Base-by-base conservation (phyloP, 345 rosid species). In the Physaria fendleri region DNA sequence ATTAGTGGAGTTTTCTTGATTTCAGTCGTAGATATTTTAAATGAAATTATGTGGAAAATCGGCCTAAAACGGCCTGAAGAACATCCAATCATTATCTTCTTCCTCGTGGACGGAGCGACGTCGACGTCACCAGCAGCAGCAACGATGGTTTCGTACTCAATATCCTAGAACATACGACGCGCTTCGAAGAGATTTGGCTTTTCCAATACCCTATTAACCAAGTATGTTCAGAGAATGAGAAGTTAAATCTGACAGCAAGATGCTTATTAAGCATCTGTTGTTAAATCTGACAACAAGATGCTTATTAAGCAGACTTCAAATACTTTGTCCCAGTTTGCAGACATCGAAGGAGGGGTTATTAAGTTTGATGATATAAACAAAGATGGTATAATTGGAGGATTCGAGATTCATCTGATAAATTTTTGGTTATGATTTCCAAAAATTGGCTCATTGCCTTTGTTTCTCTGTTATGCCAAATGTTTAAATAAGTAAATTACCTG, bases 111-210 rank as follows among this genome's bases (percentile, higher is more conserved):
- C n/a, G n/a, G n/a, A n/a, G n/a, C n/a, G n/a, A n/a, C n/a, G n/a
- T n/a, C n/a, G n/a, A n/a, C n/a, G n/a, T n/a, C n/a, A n/a, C n/a
- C n/a, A n/a, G n/a, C n/a, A n/a, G n/a, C n/a, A n/a, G n/a, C n/a
- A n/a, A n/a, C 0, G 71, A 72, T 1, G 87, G 74, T 32, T 85
- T 71, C 37, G 59, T 54, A 23, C 74, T 72, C 53, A 79, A 80
- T 37, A 16, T 56, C 6, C 56, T 59, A 44, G 78, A 76, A 4
- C 68, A 79, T 4, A 6, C 50, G 53, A 56, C 66, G 0, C 78
- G 54, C 5, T 66, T 82, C 4, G 68, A 78, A 2, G 95, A 90
- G 78, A 81, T 88, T 50, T 85, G 92, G 90, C 87, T 92, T 71
- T 74, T 92, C 37, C 95, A 85, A 27, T 86, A 84, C 83, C 95